phyloP scores from a whole-genome alignment of 768 basidiomycete species.

The Podaxis carcinomalis region DNA sequence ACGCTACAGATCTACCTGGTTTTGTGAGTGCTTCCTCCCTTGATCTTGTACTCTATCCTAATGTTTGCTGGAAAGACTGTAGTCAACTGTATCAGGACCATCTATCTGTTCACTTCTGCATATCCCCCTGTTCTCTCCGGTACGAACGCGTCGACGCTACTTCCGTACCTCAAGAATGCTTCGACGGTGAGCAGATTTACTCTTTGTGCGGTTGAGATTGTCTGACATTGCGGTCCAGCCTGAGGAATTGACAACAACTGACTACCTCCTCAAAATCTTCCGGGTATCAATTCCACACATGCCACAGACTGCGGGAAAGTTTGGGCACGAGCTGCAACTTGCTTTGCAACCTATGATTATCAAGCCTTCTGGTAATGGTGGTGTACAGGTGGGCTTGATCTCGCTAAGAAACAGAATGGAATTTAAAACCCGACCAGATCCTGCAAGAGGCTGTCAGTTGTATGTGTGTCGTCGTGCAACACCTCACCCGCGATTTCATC shows the following conservation, averaged over 20 bases:
- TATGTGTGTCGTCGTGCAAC: conserved; percentile 78
- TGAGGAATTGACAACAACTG: conserved; percentile 81
- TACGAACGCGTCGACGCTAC: conserved; percentile 74
- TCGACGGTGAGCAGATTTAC: conserved; percentile 51
- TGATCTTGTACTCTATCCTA: background rate
- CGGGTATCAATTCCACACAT: conserved; percentile 78
- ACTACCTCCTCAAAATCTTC: conserved; percentile 88
- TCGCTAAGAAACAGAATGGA: background rate
- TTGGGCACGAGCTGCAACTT: conserved; percentile 80
- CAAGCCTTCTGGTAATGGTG: conserved; percentile 69
- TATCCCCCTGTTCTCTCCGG: conserved; percentile 84
- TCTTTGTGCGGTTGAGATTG: background rate
- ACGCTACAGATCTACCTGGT: conserved; percentile 74
- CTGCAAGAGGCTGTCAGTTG: conserved; percentile 92
- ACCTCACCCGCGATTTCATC: conserved; percentile 83
- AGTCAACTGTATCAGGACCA: conserved; percentile 79
- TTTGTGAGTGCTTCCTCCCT: conserved; percentile 40
- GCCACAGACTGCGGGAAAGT: conserved; percentile 86
- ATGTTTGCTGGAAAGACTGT: conserved; percentile 49
- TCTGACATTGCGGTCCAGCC: conserved; percentile 34
- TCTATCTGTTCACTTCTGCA: conserved; percentile 78
- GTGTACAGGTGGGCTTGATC: conserved; percentile 52
- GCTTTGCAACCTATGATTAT: conserved; percentile 89
- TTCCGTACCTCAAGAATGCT: conserved; percentile 88
- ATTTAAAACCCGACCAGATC: conserved; percentile 41